Percentiles rank a stretch among this genome's conserved stretches.
Conservation (phyloP, 352 stramenopile species). For the Pythium phragmitis region DNA sequence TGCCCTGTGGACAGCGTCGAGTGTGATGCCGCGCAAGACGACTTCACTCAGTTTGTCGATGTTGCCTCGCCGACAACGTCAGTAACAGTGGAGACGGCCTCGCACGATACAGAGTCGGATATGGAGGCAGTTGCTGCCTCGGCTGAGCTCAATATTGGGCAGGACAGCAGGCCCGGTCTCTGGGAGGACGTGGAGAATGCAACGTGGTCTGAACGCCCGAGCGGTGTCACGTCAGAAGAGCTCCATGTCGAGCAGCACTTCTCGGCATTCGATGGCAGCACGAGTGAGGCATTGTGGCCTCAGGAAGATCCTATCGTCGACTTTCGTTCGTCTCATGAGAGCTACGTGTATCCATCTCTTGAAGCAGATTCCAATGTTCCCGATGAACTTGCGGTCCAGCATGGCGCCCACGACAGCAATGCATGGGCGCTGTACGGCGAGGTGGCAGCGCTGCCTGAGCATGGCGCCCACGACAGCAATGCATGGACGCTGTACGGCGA, state of each 20-base stretch:
- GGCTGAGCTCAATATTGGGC: background rate
- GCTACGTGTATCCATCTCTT: background rate
- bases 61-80: no score
- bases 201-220: background rate
- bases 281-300: background rate
- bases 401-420: background rate
- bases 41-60: background rate
- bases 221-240: background rate
- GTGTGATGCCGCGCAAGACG: background rate
- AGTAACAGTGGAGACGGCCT: background rate
- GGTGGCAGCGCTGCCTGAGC: background rate
- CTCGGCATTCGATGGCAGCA: background rate
- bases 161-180: background rate
- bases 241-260: background rate
- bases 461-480: background rate
- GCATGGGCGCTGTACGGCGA: background rate
- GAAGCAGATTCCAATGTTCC: background rate
- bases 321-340: background rate
- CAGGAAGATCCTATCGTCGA: background rate
- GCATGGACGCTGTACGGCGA: background rate
- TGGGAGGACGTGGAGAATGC: background rate
- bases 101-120: background rate
- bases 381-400: no score
- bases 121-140: background rate
- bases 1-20: background rate